Evolutionary conservation across 2,329 filamentous ascomycete species (phyloP), one percentile per base, ranked within the genome.

Genomic region (Claviceps monticola): DNA sequence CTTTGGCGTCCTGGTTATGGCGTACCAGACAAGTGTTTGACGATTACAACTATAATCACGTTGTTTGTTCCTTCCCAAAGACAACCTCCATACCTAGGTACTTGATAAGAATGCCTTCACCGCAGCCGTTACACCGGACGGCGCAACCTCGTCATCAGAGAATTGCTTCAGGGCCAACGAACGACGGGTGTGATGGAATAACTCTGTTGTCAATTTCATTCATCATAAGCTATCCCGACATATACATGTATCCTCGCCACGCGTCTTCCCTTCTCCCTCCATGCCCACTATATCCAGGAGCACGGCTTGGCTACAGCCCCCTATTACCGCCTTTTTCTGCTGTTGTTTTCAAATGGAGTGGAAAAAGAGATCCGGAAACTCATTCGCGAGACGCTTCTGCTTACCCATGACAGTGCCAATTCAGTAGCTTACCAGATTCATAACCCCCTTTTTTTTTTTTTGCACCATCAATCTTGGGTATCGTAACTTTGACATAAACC

Each of bases 401-500:
- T 46, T 21, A 16, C 41, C 37, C n/a, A 48, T 13, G 23, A 29
- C 4, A 48, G 37, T 23, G 23, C 37, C 41, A 17, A 29, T 48
- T 34, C 3, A 17, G 13, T 9, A 42, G n/a, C 4, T 11, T 43
- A 34, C 7, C 7, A 11, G 21, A 9, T 9, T 17, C 21, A 5
- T 13, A 16, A 11, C n/a, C 5, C n/a, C 44, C 34, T 19, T 43
- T 21, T 7, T 16, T 21, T 21, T 21, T 21, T 23, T 16, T 7
- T 16, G 14, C 7, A 29, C 9, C 19, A 8, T 19, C 5, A 37
- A 44, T 1, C 42, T n/a, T 41, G 48, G 51, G 48, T 53, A 53
- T 53, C 51, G 51, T 53, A 23, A 21, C 51, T 38, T 34, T 34
- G 53, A 44, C 36, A 26, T 51, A 14, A 48, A 44, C 49, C 11